These are phyloP conservation scores for Daldinia grandis DNA, from an alignment of 495 filamentous ascomycete genomes.

Conservation along the genomic window DNA sequence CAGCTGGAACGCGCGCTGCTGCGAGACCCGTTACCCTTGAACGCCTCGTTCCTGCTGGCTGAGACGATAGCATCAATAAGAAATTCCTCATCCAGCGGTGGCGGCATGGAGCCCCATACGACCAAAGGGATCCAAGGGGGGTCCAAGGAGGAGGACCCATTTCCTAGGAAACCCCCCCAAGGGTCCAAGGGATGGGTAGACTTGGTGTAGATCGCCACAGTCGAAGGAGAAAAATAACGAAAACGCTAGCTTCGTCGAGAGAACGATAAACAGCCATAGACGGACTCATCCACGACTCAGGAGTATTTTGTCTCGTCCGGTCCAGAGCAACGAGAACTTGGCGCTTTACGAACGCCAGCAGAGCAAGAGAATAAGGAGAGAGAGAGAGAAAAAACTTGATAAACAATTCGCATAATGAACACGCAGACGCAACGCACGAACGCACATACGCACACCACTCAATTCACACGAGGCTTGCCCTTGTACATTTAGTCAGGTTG, in stretches of 20 bases:
- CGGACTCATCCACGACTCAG: slow-evolving; percentile 33
- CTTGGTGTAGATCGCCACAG: slow-evolving; percentile 27
- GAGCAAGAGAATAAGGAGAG: slow-evolving; percentile 19
- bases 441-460: slow-evolving; percentile 12
- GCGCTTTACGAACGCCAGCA: slow-evolving; percentile 34
- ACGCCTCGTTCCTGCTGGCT: slow-evolving; percentile 42
- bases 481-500: slow-evolving; percentile 36
- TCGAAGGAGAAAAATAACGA: slow-evolving; percentile 15
- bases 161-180: slow-evolving; percentile 24
- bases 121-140: slow-evolving; percentile 29
- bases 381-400: slow-evolving; percentile 3
- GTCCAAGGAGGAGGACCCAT: slow-evolving; percentile 4
- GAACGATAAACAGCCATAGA: slow-evolving; percentile 9
- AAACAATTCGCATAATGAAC: slow-evolving; percentile 12
- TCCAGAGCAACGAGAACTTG: slow-evolving; percentile 27
- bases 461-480: slow-evolving; percentile 34
- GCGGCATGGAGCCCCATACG: slow-evolving; percentile 32
- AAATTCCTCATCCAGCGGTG: slow-evolving; percentile 39
- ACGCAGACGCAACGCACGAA: slow-evolving; percentile 6
- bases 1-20: slow-evolving; percentile 40
- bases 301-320: slow-evolving; percentile 9
- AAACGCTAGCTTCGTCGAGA: slow-evolving; percentile 27
- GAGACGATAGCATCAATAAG: slow-evolving; percentile 39
- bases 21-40: slow-evolving; percentile 23
- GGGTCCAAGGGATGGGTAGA: slow-evolving; percentile 20